Evolutionary conservation across 306 rosid species (phyloP), one percentile per base, ranked within the genome.

Genomic region (Mimosa bimucronata): DNA sequence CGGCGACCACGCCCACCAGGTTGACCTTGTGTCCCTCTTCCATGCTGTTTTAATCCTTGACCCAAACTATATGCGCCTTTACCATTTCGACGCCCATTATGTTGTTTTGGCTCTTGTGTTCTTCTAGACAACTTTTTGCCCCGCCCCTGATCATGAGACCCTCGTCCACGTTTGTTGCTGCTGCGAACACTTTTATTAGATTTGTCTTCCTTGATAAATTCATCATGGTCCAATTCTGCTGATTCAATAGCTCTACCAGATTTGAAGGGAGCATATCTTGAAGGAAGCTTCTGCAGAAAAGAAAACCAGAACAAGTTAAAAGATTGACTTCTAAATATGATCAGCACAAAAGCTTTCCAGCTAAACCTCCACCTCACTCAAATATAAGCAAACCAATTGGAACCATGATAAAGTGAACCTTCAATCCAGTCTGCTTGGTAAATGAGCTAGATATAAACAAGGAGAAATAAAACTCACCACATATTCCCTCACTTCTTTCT

Each of bases 1-100:
- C 99, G 94, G 55, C 91, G 98, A 12, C 99, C 98, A 58, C 99
- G 91, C 42, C 89, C 88, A 61, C 97, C 90, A 60, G 84, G 92
- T 76, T 87, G 91, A 72, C 89, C 91, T 64, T 79, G 91, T 25
- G 89, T 62, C 80, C 83, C 89, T 58, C 78, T 85, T 3, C 86
- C 92, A 65, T 85, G 89, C 55, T 81, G 91, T 86, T 88, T 88
- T 30, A 84, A 41, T 87, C 85, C 92, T 71, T 74, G 87, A 82
- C 72, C 86, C 28, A 85, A 55, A 83, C 72, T 90, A 66, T 80
- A 91, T 61, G 60, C 78, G 75, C 75, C 69, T 85, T 79, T 91
- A 29, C 77, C 76, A 67, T 81, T 90, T 46, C 72, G 85, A 3
- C 90, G 83, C 69, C 77, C 84, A 25, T 73, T 34, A 28, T 79